A percentile compares a stretch with the other conserved stretches of the same genome.
These are phyloP conservation scores for Fusarium napiforme DNA, from an alignment of 2,329 filamentous ascomycete species.

Conservation along the genomic window DNA sequence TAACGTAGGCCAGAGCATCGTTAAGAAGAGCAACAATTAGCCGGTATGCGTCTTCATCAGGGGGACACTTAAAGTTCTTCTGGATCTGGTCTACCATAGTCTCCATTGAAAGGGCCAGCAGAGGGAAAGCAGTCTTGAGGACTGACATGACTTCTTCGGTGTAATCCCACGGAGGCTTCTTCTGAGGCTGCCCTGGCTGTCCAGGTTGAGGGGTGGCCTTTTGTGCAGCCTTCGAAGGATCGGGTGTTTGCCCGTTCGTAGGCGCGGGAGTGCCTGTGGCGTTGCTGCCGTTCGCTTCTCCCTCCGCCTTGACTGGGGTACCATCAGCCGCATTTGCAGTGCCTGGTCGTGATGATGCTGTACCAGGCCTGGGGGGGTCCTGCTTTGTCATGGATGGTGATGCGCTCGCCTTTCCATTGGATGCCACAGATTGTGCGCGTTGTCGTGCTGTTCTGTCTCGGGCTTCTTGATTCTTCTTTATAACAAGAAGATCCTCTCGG, in stretches of 20 bases:
- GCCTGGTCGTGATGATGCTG: conserved; percentile 58
- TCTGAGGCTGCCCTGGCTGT: conserved; percentile 52
- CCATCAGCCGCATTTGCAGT: conserved; percentile 61
- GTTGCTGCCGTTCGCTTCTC: conserved; percentile 49
- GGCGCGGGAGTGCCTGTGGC: conserved; percentile 42
- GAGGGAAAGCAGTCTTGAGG: conserved; percentile 95
- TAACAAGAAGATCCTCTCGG: conserved; percentile 90
- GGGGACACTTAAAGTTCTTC: conserved; percentile 99
- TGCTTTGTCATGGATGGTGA: conserved; percentile 65
- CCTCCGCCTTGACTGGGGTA: conserved; percentile 58
- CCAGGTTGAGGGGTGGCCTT: conserved; percentile 26
- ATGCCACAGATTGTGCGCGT: conserved; percentile 58
- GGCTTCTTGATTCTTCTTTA: conserved; percentile 87
- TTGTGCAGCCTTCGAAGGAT: conserved; percentile 40
- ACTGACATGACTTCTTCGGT: conserved; percentile 95
- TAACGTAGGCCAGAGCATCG: conserved; percentile 92
- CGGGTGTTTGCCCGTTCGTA: conserved; percentile 41
- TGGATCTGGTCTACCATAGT: conserved; percentile 99
- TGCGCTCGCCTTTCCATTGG: conserved; percentile 57
- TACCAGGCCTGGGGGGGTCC: conserved; percentile 56
- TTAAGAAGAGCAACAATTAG: conserved; percentile 98
- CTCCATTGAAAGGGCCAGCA: conserved; percentile 97
- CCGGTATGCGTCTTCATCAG: conserved; percentile 96
- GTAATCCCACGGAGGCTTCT: conserved; percentile 94
- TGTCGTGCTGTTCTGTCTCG: conserved; percentile 72